Base-by-base conservation (phyloP, 768 basidiomycete species). In the Termitomyces sp. region DNA sequence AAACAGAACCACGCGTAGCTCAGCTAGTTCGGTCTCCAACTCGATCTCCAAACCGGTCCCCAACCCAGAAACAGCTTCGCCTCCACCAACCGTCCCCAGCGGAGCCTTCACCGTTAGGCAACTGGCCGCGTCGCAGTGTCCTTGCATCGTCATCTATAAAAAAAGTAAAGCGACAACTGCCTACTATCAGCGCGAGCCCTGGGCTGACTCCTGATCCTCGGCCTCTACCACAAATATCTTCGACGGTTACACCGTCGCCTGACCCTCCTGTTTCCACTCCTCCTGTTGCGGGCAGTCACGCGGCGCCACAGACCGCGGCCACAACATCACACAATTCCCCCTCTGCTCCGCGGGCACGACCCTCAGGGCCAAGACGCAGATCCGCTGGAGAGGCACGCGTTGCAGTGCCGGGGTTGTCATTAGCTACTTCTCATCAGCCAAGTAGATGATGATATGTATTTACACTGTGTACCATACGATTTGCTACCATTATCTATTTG, bases 111-210 rank as follows among this genome's bases (percentile, higher is more conserved):
- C 80, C 79, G 3, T 68, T 85, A 0, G 80, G 81, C 18, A 69
- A 80, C 35, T 85, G 85, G 84, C 85, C 83, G 38, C 77, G 47
- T 42, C 47, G 79, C 22, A 63, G 65, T 12, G 76, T 84, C 61
- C 69, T 72, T 14, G 65, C 74, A 24, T 65, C 70, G 18, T 72
- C 74, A 46, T 69, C 73, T 10, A 48, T n/a, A n/a, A n/a, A 57
- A 50, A 70, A 66, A 42, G 57, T 62, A 32, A 73, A 73, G 58
- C 67, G 68, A 62, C 70, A 70, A 62, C 59, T 64, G 42, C 61
- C 59, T 9, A 40, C 26, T 9, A 8, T 42, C 9, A 9, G 2
- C 22, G n/a, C 43, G 42, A 20, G n/a, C 13, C 36, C 22, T 16
- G 44, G 5, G 13, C 35, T 36, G 4, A 32, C 46, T 20, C 24